A percentile compares a stretch with the other conserved stretches of the same genome.
Conservation (phyloP, 2,329 filamentous ascomycete genomes). For the Cercospora sp. region DNA sequence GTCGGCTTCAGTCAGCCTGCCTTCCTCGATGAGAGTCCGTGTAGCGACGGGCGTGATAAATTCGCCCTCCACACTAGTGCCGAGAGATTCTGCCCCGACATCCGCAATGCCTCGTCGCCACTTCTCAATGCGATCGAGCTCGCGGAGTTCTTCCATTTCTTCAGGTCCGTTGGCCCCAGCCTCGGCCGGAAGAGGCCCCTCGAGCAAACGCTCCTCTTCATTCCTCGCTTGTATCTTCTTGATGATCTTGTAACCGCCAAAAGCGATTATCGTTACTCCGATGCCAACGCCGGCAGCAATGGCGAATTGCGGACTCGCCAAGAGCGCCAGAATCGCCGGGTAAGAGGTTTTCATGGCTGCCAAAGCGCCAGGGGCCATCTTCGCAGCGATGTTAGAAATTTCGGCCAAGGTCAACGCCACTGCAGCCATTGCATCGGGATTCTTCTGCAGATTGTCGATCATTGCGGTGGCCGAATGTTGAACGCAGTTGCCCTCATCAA, state of each 20-base stretch:
- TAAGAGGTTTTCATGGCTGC: conserved; percentile 74
- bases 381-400: conserved; percentile 76
- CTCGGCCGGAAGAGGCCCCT: conserved; percentile 27
- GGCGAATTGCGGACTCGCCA: conserved; percentile 89
- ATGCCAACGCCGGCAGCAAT: conserved; percentile 87
- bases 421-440: conserved; percentile 87
- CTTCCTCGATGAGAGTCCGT: conserved; percentile 47
- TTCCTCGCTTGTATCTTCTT: conserved; percentile 68
- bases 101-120: conserved; percentile 66
- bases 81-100: conserved; percentile 53
- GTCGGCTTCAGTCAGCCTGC: conserved; percentile 49
- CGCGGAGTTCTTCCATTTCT: conserved; percentile 59
- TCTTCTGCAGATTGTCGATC: conserved; percentile 76
- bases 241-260: conserved; percentile 96
- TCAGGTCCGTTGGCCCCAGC: not conserved
- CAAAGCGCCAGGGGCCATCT: conserved; percentile 81
- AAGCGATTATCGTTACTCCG: conserved; percentile 91
- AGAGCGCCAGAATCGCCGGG: conserved; percentile 80
- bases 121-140: conserved; percentile 58
- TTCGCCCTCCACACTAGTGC: conserved; percentile 65
- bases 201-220: conserved; percentile 24
- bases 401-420: conserved; percentile 91
- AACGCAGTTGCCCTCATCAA: conserved; percentile 85
- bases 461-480: conserved; percentile 81
- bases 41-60: conserved; percentile 62